A percentile compares a stretch with the other conserved stretches of the same genome.
These are phyloP conservation scores for Catunica adiposa DNA, from an alignment of 2,329 filamentous ascomycete genomes.

Conservation along the genomic window DNA sequence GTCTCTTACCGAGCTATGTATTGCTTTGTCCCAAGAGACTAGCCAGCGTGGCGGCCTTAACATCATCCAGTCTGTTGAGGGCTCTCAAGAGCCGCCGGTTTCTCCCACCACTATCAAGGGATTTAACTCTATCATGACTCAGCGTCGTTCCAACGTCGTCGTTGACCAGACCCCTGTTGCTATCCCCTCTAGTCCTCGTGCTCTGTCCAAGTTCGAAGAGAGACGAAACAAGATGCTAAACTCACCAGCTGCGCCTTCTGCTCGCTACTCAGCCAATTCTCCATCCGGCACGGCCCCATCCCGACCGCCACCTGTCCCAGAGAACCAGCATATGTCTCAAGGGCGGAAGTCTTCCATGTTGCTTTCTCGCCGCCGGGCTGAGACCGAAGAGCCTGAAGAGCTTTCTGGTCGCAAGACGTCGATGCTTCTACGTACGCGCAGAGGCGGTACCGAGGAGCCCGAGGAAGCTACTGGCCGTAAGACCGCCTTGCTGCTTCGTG, in stretches of 20 bases:
- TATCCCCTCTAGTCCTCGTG: slow-evolving; percentile 29
- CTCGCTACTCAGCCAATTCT: slow-evolving; percentile 24
- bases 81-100: slow-evolving; percentile 19
- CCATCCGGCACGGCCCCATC: slow-evolving; percentile 26
- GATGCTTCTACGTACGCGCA: slow-evolving; percentile 27
- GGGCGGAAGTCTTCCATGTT: slow-evolving; percentile 38
- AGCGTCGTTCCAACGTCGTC: slow-evolving; percentile 27
- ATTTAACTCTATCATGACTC: slow-evolving; percentile 21
- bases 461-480: slow-evolving; percentile 29
- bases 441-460: slow-evolving; percentile 30
- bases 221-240: slow-evolving; percentile 32
- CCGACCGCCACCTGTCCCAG: slow-evolving; percentile 19
- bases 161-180: slow-evolving; percentile 25
- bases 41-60: slow-evolving; percentile 16
- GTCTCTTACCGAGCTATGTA: slow-evolving; percentile 78
- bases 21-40: slow-evolving; percentile 56
- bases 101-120: slow-evolving; percentile 32
- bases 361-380: slow-evolving; percentile 29
- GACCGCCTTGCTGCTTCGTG: slow-evolving; percentile 32
- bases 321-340: slow-evolving; percentile 2
- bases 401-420: slow-evolving; percentile 26
- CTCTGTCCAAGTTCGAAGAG: slow-evolving; percentile 37
- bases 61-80: slow-evolving; percentile 12
- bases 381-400: slow-evolving; percentile 35
- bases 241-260: slow-evolving; percentile 29